These are phyloP conservation scores for Boletus sensibilis DNA, from an alignment of 768 basidiomycete genomes.

Conservation along the genomic window DNA sequence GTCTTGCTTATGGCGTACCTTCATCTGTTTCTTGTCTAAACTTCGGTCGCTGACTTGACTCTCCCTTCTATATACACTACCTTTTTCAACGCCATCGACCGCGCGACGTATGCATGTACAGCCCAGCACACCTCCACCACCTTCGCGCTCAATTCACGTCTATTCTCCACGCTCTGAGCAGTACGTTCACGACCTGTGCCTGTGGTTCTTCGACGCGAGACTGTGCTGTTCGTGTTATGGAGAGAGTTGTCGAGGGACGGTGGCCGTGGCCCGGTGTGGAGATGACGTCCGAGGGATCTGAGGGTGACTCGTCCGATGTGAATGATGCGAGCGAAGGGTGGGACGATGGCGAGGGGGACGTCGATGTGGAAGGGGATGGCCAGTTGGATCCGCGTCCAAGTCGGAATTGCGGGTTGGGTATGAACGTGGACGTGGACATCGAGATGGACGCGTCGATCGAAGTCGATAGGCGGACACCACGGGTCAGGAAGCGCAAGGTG, in stretches of 20 bases:
- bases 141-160: constrained; percentile 66
- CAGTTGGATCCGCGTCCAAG: not conserved
- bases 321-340: constrained; percentile 13
- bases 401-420: constrained; percentile 21
- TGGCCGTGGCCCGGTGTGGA: constrained; percentile 34
- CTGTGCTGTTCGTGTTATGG: constrained; percentile 65
- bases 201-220: constrained; percentile 62
- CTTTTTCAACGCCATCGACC: not conserved
- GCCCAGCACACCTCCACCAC: constrained; percentile 47
- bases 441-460: constrained; percentile 16
- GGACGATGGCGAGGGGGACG: constrained; percentile 15
- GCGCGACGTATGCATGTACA: constrained; percentile 21
- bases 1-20: not conserved
- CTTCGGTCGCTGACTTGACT: constrained; percentile 12
- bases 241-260: constrained; percentile 52
- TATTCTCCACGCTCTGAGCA: constrained; percentile 65
- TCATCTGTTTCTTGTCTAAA: not conserved
- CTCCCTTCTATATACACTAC: not conserved
- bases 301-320: constrained; percentile 18
- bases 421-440: constrained; percentile 26
- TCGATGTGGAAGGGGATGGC: constrained; percentile 30
- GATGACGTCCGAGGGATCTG: constrained; percentile 23
- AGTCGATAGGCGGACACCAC: constrained; percentile 4
- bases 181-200: constrained; percentile 73
- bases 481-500: constrained; percentile 21